Percentiles rank a stretch among this genome's conserved stretches.
Conservation (phyloP, 75 land plant genomes). For the Azolla pinnata region DNA sequence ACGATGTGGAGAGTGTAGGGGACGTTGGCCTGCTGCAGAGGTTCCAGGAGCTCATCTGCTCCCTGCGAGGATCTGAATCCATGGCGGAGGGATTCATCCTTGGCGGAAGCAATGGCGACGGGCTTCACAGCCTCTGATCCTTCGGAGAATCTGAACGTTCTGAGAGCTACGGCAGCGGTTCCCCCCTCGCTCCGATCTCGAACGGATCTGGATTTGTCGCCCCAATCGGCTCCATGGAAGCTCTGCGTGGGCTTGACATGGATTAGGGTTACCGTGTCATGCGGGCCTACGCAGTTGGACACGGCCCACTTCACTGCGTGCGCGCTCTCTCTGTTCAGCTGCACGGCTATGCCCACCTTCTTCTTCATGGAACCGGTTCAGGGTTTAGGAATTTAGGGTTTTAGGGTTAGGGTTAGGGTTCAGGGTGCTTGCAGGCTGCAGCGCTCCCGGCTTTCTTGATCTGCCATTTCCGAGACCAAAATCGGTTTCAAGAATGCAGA, state of each 20-base stretch:
- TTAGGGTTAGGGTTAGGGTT: no score
- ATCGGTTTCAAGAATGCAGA: neutral
- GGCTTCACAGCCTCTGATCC: no score
- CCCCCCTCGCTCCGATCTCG: neutral
- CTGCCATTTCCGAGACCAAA: neutral
- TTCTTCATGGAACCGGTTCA: neutral
- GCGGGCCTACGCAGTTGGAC: neutral
- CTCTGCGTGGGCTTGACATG: slow-evolving; percentile 1
- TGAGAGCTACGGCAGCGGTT: neutral
- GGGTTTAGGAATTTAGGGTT: no score
- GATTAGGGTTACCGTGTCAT: neutral
- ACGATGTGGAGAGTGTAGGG: neutral
- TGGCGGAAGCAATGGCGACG: neutral
- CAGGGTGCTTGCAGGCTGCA: no score
- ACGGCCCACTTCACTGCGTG: slow-evolving; percentile 6
- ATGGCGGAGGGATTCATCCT: no score
- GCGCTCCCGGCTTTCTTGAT: neutral
- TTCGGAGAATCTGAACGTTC: neutral
- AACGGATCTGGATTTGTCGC: neutral
- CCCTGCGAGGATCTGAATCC: no score
- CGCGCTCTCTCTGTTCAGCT: neutral
- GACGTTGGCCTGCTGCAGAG: neutral
- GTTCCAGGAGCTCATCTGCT: neutral
- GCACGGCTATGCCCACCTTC: slow-evolving; percentile 1
- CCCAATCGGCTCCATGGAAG: slow-evolving; percentile 8